These are phyloP conservation scores for Aspergillus biplanus DNA, from an alignment of 495 filamentous ascomycete species.

Conservation along the genomic window DNA sequence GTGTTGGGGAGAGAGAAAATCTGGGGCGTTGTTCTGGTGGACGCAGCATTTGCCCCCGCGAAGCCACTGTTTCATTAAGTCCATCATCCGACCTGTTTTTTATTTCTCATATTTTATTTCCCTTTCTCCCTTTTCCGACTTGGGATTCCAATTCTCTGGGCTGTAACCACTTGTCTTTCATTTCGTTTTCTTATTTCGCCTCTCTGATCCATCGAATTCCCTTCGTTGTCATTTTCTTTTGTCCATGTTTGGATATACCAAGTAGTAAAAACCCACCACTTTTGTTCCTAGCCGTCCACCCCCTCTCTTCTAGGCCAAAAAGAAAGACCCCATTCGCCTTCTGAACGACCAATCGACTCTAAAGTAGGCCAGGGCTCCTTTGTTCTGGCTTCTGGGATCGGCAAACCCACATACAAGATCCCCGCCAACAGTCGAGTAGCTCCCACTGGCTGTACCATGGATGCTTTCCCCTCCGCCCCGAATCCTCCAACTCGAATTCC, in stretches of 20 bases:
- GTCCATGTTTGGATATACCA: conserved; percentile 23
- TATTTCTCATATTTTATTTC: conserved; percentile 9
- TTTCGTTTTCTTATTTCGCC: conserved; percentile 1
- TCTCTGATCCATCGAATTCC: conserved; percentile 2
- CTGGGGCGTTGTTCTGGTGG: neutral
- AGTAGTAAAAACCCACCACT: conserved; percentile 6
- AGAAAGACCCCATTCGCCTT: too few species aligned
- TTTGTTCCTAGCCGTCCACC: neutral
- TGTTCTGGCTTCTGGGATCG: too few species aligned
- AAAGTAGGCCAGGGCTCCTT: too few species aligned
- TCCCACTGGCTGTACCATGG: too few species aligned
- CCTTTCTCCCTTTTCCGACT: conserved; percentile 2
- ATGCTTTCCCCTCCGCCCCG: too few species aligned
- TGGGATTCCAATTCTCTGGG: neutral
- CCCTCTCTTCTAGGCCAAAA: neutral
- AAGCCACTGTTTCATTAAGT: neutral
- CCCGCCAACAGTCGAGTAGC: too few species aligned
- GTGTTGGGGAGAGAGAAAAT: neutral
- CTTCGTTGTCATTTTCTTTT: conserved; percentile 9
- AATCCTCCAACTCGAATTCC: too few species aligned
- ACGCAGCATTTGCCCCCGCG: too few species aligned
- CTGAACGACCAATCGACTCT: too few species aligned
- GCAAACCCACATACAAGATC: too few species aligned
- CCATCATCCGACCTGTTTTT: neutral
- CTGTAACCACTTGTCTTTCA: neutral